These are phyloP conservation scores for Crithidia expoeki DNA, from an alignment of 208 protist genomes.

Conservation along the genomic window DNA sequence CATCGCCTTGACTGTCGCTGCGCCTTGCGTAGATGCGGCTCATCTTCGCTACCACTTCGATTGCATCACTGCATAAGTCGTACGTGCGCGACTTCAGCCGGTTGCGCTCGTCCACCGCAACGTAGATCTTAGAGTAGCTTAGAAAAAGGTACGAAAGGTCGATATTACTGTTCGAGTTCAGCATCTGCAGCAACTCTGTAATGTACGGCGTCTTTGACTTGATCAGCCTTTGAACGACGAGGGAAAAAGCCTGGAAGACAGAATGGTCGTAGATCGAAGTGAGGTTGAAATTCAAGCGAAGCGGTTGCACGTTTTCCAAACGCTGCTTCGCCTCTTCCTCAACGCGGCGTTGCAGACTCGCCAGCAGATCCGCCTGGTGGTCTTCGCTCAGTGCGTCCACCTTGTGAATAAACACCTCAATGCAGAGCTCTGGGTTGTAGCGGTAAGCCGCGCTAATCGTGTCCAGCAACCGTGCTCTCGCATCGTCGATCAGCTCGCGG, in stretches of 20 bases:
- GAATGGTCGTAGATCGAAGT: slow-evolving; percentile 93
- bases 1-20: neutral
- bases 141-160: slow-evolving; percentile 88
- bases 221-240: slow-evolving; percentile 87
- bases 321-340: slow-evolving; percentile 80
- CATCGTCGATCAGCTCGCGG: slow-evolving; percentile 84
- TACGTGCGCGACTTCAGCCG: slow-evolving; percentile 81
- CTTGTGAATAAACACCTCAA: slow-evolving; percentile 93
- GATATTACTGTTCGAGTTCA: slow-evolving; percentile 89
- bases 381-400: slow-evolving; percentile 88
- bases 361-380: slow-evolving; percentile 82
- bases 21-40: slow-evolving; percentile 58
- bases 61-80: slow-evolving; percentile 88
- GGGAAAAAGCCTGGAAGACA: slow-evolving; percentile 90
- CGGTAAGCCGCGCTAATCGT: slow-evolving; percentile 80
- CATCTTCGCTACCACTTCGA: slow-evolving; percentile 84
- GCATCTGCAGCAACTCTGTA: slow-evolving; percentile 83
- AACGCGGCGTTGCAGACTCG: slow-evolving; percentile 78
- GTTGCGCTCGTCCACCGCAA: slow-evolving; percentile 84
- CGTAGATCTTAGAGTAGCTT: slow-evolving; percentile 87
- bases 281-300: slow-evolving; percentile 89
- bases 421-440: slow-evolving; percentile 74
- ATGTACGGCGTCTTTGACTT: slow-evolving; percentile 81
- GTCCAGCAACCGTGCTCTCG: slow-evolving; percentile 74
- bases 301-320: slow-evolving; percentile 59